These are phyloP conservation scores for Claviceps pusilla DNA, from an alignment of 2,329 filamentous ascomycete genomes.

Conservation along the genomic window DNA sequence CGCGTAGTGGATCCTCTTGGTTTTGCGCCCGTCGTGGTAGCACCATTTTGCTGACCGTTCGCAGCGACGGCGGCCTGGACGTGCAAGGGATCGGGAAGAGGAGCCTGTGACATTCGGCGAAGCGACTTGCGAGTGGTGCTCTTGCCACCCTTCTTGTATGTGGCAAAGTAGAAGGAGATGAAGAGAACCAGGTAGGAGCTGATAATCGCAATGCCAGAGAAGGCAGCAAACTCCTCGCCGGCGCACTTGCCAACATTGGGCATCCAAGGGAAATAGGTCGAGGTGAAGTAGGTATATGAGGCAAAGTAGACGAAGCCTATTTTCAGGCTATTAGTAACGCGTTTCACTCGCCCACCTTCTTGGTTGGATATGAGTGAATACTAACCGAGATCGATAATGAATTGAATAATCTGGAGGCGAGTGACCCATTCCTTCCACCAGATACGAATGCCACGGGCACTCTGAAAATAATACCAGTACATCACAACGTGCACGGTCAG, in stretches of 20 bases:
- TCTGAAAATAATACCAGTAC: conserved; percentile 99
- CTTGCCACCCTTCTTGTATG: conserved; percentile 81
- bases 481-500: conserved; percentile 91
- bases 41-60: conserved; percentile 37
- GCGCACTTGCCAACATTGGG: conserved; percentile 78
- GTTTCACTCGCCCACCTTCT: background rate
- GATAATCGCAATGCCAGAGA: conserved; percentile 80
- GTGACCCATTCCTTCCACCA: conserved; percentile 99
- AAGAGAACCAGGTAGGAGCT: conserved; percentile 94
- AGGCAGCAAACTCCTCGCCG: conserved; percentile 91
- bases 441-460: conserved; percentile 82
- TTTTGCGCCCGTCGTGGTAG: conserved; percentile 39
- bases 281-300: conserved; percentile 96
- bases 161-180: conserved; percentile 97
- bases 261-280: conserved; percentile 72
- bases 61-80: conserved; percentile 41
- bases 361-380: conserved; percentile 4
- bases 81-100: conserved; percentile 68
- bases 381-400: conserved; percentile 89
- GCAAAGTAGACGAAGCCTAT: conserved; percentile 94
- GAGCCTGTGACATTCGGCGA: conserved; percentile 49
- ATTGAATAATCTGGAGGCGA: conserved; percentile 90
- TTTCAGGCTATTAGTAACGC: conserved; percentile 6
- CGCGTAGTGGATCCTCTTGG: conserved; percentile 47
- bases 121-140: conserved; percentile 66